Evolutionary conservation across 202 grass and related monocot species (phyloP).

Genomic region (Setaria viridis): DNA sequence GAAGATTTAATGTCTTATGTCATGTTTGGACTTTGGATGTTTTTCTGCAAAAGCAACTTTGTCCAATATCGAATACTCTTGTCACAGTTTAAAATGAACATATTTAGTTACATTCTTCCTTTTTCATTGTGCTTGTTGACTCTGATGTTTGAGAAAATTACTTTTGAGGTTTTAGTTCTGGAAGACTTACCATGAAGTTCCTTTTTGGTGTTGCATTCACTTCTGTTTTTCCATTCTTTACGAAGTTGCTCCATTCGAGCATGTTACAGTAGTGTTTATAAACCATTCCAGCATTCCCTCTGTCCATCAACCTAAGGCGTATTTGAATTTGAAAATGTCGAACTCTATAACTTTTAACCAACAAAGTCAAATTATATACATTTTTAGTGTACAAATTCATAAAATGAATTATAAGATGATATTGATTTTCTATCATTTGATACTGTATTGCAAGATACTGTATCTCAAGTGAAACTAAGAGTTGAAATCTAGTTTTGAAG

Average conservation of each 20-base stretch:
- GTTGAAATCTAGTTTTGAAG: too few relatives aligned
- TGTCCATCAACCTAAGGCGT: too few relatives aligned
- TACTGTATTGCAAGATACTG: too few relatives aligned
- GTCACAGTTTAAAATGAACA: slow-evolving; percentile 21
- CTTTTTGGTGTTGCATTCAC: not conserved
- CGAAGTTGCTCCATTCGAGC: not conserved
- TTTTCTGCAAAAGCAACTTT: slow-evolving; percentile 24
- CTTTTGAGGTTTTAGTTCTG: slow-evolving; percentile 6
- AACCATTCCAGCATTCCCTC: not conserved
- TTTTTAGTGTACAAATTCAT: too few relatives aligned
- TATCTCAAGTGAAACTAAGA: too few relatives aligned
- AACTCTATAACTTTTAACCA: too few relatives aligned
- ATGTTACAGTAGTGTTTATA: not conserved
- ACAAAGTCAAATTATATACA: too few relatives aligned
- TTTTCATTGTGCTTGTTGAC: not conserved
- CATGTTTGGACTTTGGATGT: slow-evolving; percentile 28
- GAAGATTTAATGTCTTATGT: not conserved
- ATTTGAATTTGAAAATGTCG: too few relatives aligned
- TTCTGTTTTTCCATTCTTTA: not conserved
- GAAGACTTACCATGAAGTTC: not conserved
- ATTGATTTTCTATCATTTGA: too few relatives aligned
- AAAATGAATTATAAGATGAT: too few relatives aligned
- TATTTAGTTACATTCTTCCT: slow-evolving; percentile 15
- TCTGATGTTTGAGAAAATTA: slow-evolving; percentile 38
- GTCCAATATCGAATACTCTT: slow-evolving; percentile 21